These are phyloP conservation scores for Funneliformis mosseae DNA, from an alignment of 192 early-diverging fungal genomes.

Conservation along the genomic window DNA sequence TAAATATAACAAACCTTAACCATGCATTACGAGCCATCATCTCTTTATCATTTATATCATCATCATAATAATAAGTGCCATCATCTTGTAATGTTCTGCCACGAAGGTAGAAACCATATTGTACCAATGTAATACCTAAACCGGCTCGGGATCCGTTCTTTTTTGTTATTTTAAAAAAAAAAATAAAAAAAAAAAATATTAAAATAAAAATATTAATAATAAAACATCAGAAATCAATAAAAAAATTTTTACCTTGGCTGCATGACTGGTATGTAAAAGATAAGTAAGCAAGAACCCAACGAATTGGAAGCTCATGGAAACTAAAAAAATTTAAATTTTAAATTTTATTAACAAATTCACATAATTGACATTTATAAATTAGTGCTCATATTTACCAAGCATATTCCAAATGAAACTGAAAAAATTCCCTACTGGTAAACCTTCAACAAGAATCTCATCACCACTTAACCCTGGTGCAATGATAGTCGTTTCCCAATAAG, in stretches of 20 bases:
- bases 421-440: constrained; percentile 83
- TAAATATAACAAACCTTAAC: constrained; percentile 33
- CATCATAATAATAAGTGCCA: constrained; percentile 8
- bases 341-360: no score
- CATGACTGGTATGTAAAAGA: constrained; percentile 87
- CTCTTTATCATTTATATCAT: constrained; percentile 41
- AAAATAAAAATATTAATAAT: neutral
- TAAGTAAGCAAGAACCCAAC: constrained; percentile 91
- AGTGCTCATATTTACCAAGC: constrained; percentile 52
- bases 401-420: constrained; percentile 81
- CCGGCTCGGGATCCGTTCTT: constrained; percentile 76
- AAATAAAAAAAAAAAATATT: constrained; percentile 6
- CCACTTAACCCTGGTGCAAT: constrained; percentile 71
- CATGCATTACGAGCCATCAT: constrained; percentile 39
- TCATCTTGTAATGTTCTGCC: constrained; percentile 43
- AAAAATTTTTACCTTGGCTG: constrained; percentile 59
- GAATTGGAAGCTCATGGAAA: constrained; percentile 79
- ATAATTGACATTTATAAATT: no score
- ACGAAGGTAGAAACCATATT: constrained; percentile 74
- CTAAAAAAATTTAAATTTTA: constrained; percentile 34
- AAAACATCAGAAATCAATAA: neutral
- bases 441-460: constrained; percentile 88
- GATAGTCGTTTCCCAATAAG: constrained; percentile 79
- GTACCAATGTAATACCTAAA: constrained; percentile 80
- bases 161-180: constrained; percentile 22